Base-by-base conservation (phyloP, 176 grass and related monocot species). In the Phragmites australis region DNA sequence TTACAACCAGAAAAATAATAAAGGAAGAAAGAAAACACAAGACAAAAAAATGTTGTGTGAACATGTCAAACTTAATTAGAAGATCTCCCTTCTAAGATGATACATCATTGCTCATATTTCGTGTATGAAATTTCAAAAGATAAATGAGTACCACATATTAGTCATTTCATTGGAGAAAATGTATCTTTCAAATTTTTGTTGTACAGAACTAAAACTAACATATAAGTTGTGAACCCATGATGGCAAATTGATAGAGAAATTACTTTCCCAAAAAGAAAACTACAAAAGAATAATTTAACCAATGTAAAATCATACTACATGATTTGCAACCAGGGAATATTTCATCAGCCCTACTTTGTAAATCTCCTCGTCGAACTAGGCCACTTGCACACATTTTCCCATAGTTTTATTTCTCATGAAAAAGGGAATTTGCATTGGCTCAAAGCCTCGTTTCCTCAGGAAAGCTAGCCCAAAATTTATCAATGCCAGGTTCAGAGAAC, bases 391-490 rank as follows among this genome's bases (percentile, higher is more conserved):
- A 83, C 96, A 99, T 90, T 95, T 99, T 83, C 51, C 96, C 96
- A 99, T 95, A 23, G 90, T 85, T 32, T 99, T 90, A 58, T 95
- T 98, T 76, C 96, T 89, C 96, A 99, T 99, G 74, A 98, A 98
- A 83, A 98, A 93, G 10, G 92, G 95, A 56, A 92, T 94, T 31
- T 98, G 95, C 77, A 97, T 92, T 88, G 86, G 77, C 57, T 82
- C 45, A 67, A 93, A 93, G n/a, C n/a, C n/a, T 76, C 86, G 70
- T 34, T 78, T 57, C 66, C 60, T 81, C 68, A 97, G 83, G 88
- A 97, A 97, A 85, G 92, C 50, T 23, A 97, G 59, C 4, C 92
- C 92, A 11, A 85, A 97, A 77, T 97, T 94, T 88, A 94, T 89
- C 59, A 98, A 78, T 1, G 96, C 96, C 84, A 83, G 74, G 61